Conservation (phyloP, 2,329 filamentous ascomycete species). For the Pestalotiopsis sp. region DNA sequence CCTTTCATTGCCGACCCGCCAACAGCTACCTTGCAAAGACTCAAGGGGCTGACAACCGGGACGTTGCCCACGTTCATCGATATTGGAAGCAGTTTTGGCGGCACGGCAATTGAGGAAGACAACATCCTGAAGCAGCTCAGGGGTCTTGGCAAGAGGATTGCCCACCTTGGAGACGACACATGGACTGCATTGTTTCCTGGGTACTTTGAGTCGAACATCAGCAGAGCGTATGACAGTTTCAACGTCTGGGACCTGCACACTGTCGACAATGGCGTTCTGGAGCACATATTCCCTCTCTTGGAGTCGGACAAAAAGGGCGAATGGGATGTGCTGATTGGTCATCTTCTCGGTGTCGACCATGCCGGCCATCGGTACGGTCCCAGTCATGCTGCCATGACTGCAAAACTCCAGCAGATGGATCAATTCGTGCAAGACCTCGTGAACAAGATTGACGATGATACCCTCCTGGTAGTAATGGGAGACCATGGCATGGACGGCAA, state of each 20-base stretch:
- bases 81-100: slow-evolving; percentile 91
- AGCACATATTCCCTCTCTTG: slow-evolving; percentile 86
- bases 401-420: slow-evolving; percentile 93
- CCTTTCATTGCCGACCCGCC: slow-evolving; percentile 98
- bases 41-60: slow-evolving; percentile 94
- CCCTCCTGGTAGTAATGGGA: slow-evolving; percentile 94
- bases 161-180: slow-evolving; percentile 96
- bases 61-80: slow-evolving; percentile 95
- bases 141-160: slow-evolving; percentile 72
- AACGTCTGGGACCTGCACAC: slow-evolving; percentile 98
- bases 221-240: slow-evolving; percentile 91
- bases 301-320: slow-evolving; percentile 63
- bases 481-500: slow-evolving; percentile 98
- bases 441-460: slow-evolving; percentile 76
- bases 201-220: slow-evolving; percentile 89
- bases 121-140: slow-evolving; percentile 70
- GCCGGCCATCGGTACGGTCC: slow-evolving; percentile 96
- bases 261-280: slow-evolving; percentile 90
- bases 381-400: slow-evolving; percentile 86
- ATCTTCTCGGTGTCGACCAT: slow-evolving; percentile 94
- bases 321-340: slow-evolving; percentile 95
- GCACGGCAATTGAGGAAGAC: slow-evolving; percentile 94
- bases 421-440: slow-evolving; percentile 73
- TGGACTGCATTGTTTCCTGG: slow-evolving; percentile 92
- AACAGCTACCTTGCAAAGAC: slow-evolving; percentile 85